Conservation (phyloP, 202 grass and related monocot species). For the Schoenoplectus triqueter region DNA sequence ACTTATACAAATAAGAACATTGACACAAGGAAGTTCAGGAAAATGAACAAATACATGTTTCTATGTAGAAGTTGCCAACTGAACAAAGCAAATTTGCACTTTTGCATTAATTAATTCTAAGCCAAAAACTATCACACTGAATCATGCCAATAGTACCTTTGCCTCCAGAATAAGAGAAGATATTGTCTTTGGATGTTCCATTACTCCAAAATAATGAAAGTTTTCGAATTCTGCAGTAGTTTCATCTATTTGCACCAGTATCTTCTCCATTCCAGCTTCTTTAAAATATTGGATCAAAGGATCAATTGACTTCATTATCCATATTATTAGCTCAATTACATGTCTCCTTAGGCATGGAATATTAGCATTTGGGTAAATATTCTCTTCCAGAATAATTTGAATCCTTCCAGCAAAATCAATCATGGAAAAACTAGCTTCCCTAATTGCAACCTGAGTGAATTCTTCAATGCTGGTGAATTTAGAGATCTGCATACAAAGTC, state of each 20-base stretch:
- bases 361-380: neutral
- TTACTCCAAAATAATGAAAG: neutral
- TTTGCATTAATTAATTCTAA: too few relatives aligned
- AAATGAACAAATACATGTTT: too few relatives aligned
- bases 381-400: neutral
- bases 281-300: neutral
- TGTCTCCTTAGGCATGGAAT: neutral
- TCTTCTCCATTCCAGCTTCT: neutral
- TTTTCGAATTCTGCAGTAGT: neutral
- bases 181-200: neutral
- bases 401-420: neutral
- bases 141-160: neutral
- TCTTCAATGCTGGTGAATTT: neutral
- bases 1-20: too few relatives aligned
- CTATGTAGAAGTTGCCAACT: too few relatives aligned
- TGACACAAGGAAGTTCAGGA: too few relatives aligned
- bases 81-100: too few relatives aligned
- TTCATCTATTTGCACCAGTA: neutral
- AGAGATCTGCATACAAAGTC: neutral
- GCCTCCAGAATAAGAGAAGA: neutral
- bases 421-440: neutral
- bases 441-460: neutral
- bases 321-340: constrained; percentile 5
- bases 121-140: neutral
- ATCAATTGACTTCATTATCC: neutral